phyloP scores from a whole-genome alignment of 441 rosid species.

The Erodium trifolium region DNA sequence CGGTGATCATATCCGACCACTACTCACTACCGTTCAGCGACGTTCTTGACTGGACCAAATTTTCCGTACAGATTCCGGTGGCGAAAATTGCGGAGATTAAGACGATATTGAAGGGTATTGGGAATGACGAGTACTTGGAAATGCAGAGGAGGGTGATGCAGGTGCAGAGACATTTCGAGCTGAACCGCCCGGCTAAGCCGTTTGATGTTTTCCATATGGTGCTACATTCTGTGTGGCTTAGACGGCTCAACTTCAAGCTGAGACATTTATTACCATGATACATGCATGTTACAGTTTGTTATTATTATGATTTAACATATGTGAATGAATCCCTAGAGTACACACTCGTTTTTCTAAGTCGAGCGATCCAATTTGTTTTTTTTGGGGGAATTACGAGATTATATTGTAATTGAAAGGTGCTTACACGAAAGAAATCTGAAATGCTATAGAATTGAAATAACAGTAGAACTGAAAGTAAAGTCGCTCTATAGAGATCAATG shows the following conservation, averaged over 20 bases:
- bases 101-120: slow-evolving; percentile 35
- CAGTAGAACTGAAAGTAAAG: no score
- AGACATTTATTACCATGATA: not conserved
- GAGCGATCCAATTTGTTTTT: no score
- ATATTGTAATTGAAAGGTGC: no score
- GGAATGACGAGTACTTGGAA: slow-evolving; percentile 31
- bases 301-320: no score
- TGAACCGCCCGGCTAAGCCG: slow-evolving; percentile 60
- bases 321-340: no score
- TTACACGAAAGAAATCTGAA: no score
- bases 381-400: no score
- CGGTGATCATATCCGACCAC: slow-evolving; percentile 53
- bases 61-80: slow-evolving; percentile 50
- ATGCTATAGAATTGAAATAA: no score
- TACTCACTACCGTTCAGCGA: slow-evolving; percentile 65
- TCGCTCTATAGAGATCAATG: no score
- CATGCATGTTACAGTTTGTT: not conserved
- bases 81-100: slow-evolving; percentile 46
- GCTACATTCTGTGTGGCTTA: slow-evolving; percentile 72
- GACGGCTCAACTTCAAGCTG: slow-evolving; percentile 53
- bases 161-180: slow-evolving; percentile 56
- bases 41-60: slow-evolving; percentile 54
- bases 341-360: no score
- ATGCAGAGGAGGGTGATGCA: slow-evolving; percentile 41
- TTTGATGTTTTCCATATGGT: slow-evolving; percentile 63